Conservation (phyloP, 306 rosid genomes). For the Citrullus mucosospermus region DNA sequence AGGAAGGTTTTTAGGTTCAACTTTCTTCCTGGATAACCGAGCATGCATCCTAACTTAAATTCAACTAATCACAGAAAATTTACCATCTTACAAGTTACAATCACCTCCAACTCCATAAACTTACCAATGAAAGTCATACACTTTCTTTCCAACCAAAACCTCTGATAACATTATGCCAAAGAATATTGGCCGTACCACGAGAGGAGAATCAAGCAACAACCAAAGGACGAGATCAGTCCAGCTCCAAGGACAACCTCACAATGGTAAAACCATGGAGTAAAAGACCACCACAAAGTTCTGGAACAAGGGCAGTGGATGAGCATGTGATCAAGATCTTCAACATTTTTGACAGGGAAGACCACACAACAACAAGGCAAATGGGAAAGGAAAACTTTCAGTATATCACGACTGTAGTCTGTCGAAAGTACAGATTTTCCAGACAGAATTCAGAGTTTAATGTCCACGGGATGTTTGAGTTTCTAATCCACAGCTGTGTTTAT, state of each 20-base stretch:
- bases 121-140: neutral
- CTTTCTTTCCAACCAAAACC: neutral
- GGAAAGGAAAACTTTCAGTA: neutral
- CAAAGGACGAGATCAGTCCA: neutral
- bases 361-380: neutral
- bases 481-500: neutral
- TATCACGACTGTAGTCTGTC: neutral
- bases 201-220: neutral
- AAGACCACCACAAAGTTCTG: neutral
- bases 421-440: neutral
- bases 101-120: neutral
- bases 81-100: neutral
- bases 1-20: neutral
- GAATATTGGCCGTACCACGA: neutral
- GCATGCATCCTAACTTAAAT: neutral
- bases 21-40: neutral
- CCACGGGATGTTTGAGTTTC: neutral
- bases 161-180: neutral
- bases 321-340: neutral
- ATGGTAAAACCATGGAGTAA: neutral
- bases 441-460: neutral
- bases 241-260: neutral
- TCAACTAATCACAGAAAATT: neutral
- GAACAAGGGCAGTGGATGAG: neutral
- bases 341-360: neutral